A percentile compares a stretch with the other conserved stretches of the same genome.
These are phyloP conservation scores for Nakazawaea ishiwadae DNA, from an alignment of 805 yeast species.

Conservation along the genomic window DNA sequence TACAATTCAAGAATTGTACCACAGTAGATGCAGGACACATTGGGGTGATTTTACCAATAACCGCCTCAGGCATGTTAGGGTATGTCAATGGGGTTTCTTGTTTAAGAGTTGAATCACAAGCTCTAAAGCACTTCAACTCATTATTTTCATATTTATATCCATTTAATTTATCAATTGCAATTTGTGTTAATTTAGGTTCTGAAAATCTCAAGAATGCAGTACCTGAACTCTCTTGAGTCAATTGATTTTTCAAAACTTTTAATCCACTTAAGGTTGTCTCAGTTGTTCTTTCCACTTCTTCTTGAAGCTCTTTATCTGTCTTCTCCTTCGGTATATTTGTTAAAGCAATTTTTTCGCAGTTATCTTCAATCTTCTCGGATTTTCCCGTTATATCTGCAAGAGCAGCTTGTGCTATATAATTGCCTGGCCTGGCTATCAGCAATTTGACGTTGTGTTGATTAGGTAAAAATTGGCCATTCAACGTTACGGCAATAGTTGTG, in stretches of 20 bases:
- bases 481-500: constrained; percentile 50
- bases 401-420: constrained; percentile 26
- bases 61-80: constrained; percentile 16
- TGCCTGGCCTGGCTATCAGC: constrained; percentile 38
- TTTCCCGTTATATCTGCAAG: not conserved
- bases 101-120: constrained; percentile 5
- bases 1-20: constrained; percentile 60
- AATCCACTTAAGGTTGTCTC: constrained; percentile 31
- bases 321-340: constrained; percentile 38
- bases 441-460: constrained; percentile 24
- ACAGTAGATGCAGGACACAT: constrained; percentile 36
- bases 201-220: constrained; percentile 49
- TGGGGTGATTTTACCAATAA: constrained; percentile 14
- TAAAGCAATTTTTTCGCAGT: constrained; percentile 41
- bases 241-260: constrained; percentile 40
- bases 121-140: constrained; percentile 1
- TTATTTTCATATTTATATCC: constrained; percentile 31
- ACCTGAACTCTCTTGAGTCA: constrained; percentile 50
- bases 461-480: constrained; percentile 31
- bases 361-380: constrained; percentile 29
- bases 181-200: constrained; percentile 19
- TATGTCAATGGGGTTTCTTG: constrained; percentile 8
- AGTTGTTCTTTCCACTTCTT: constrained; percentile 34
- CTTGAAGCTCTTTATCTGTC: constrained; percentile 38
- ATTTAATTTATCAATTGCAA: constrained; percentile 30